Conservation (phyloP, 768 basidiomycete species). For the Sistotremastrum suecicum region DNA sequence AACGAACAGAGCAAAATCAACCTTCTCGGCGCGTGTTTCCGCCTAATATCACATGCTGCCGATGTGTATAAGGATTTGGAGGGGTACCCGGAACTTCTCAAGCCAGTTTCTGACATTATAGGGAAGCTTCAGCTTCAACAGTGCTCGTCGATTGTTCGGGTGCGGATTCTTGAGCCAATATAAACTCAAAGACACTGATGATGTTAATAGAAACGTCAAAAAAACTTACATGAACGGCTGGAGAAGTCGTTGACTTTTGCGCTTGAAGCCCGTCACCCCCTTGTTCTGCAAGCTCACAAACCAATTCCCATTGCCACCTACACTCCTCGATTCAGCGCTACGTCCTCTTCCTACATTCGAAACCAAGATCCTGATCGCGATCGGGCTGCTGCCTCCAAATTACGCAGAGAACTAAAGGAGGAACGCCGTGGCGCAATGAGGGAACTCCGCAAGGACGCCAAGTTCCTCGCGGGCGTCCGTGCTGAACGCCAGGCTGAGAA, state of each 20-base stretch:
- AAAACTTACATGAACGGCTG: background rate
- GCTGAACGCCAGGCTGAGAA: slow-evolving; percentile 76
- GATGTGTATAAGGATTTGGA: slow-evolving; percentile 66
- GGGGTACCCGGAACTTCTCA: slow-evolving; percentile 76
- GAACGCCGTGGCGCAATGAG: slow-evolving; percentile 94
- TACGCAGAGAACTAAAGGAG: slow-evolving; percentile 83
- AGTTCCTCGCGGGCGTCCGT: slow-evolving; percentile 82
- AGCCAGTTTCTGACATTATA: slow-evolving; percentile 51
- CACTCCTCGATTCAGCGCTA: slow-evolving; percentile 82
- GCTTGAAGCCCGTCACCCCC: slow-evolving; percentile 55
- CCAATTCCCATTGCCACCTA: slow-evolving; percentile 91
- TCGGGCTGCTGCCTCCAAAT: slow-evolving; percentile 72
- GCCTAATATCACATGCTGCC: slow-evolving; percentile 52
- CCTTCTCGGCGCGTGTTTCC: slow-evolving; percentile 45
- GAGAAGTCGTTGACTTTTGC: slow-evolving; percentile 39
- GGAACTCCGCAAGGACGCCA: slow-evolving; percentile 89
- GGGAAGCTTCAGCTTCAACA: slow-evolving; percentile 28
- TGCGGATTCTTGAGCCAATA: too few relatives aligned
- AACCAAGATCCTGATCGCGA: slow-evolving; percentile 87
- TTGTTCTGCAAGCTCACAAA: slow-evolving; percentile 83
- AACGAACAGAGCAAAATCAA: slow-evolving; percentile 61
- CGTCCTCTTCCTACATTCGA: slow-evolving; percentile 60
- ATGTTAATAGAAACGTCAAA: too few relatives aligned
- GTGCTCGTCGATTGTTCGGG: too few relatives aligned
- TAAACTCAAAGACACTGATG: too few relatives aligned